Base-by-base conservation (phyloP, 192 early-diverging fungal species). In the Coemansia sp. region DNA sequence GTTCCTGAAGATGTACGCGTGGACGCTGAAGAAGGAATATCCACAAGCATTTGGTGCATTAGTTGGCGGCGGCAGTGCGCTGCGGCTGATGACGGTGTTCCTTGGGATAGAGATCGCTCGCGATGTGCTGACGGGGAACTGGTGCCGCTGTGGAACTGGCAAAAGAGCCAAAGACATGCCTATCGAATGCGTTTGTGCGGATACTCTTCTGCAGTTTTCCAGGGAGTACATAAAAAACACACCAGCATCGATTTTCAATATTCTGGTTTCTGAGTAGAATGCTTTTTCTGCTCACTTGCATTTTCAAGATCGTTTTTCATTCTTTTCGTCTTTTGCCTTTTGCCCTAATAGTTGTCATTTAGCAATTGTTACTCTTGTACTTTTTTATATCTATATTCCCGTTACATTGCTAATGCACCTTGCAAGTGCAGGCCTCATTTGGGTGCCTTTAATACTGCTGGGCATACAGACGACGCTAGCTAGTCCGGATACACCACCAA, bases 101-200 rank as follows among this genome's bases (percentile, higher is more conserved):
- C 56, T 73, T 43, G 71, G 76, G 4, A 70, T 70, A 43, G 71
- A 78, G 41, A 56, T 73, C 36, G 52, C 76, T 26, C 38, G 67
- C 23, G 71, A 78, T 38, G 76, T 78, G 39, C 35, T 78, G 36
- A 78, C 66, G 0, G 71, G 76, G 2, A 69, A 73, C 64, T 78
- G 76, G 76, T 78, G 76, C 35, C 58, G 76, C 41, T 78, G 76
- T 49, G 60, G 64, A 11, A 58, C 60, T 14, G 35, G 60, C 30
- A 24, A 36, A 30, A 36, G 34, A 0, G 44, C 60, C 6, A 60
- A 43, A 23, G 68, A 69, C 0, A 45, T 55, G 10, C 64, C 73
- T 7, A 60, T 76, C 2, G 62, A 49, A 4, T 76, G 73, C 60
- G 48, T 62, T 34, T 76, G 73, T 33, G 63, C 64, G 15, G 73